A percentile compares a stretch with the other conserved stretches of the same genome.
phyloP scores from a whole-genome alignment of 306 rosid genomes.

The Cucurbita ficifolia region DNA sequence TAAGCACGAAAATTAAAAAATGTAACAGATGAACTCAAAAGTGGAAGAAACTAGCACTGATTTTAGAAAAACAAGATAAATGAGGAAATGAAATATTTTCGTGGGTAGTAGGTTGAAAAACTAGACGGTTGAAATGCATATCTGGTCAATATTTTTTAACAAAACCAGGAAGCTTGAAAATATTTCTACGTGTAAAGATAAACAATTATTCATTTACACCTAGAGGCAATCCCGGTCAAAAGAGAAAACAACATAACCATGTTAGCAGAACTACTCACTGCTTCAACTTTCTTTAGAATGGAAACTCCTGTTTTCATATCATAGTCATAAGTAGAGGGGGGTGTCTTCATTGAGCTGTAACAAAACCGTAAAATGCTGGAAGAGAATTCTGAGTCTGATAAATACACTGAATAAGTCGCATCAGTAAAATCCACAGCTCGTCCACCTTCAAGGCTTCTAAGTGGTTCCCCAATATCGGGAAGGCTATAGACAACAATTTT shows the following conservation, averaged over 20 bases:
- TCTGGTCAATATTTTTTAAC: background rate
- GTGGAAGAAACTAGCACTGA: background rate
- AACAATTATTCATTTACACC: background rate
- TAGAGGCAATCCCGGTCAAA: background rate
- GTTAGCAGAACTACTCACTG: slow-evolving; percentile 35
- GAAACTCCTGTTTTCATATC: slow-evolving; percentile 63
- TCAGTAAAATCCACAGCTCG: slow-evolving; percentile 49
- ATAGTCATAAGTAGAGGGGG: slow-evolving; percentile 68
- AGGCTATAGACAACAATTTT: slow-evolving; percentile 52
- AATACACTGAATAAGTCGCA: slow-evolving; percentile 54
- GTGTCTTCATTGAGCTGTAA: slow-evolving; percentile 81
- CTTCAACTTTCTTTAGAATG: slow-evolving; percentile 62
- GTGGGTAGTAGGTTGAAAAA: background rate
- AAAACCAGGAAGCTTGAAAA: background rate
- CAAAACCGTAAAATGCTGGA: slow-evolving; percentile 60
- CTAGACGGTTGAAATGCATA: background rate
- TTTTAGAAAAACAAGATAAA: background rate
- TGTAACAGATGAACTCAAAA: background rate
- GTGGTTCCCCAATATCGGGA: slow-evolving; percentile 56
- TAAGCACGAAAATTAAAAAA: no score
- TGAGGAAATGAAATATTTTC: background rate
- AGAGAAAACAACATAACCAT: background rate
- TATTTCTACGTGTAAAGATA: background rate
- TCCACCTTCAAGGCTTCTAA: slow-evolving; percentile 42
- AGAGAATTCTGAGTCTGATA: slow-evolving; percentile 45